Base-by-base conservation (phyloP, 2,329 filamentous ascomycete genomes). In the Aspergillus costaricaensis region DNA sequence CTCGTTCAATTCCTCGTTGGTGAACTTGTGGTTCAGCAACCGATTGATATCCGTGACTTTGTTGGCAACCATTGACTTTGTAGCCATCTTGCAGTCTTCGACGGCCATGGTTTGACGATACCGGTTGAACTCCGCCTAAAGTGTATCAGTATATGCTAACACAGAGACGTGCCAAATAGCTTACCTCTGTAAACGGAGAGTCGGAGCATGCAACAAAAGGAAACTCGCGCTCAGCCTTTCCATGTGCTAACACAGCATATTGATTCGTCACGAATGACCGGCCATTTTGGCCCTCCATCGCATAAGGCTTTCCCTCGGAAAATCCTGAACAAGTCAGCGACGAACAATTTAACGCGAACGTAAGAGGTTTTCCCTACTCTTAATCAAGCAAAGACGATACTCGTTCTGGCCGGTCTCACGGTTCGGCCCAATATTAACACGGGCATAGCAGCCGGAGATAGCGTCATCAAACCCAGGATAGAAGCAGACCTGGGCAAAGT, bases 141-240 rank as follows among this genome's bases (percentile, higher is more conserved):
- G 39, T 1, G 9, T 9, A 30, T 32, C 9, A 50, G 25, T 23
- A 41, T 1, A 30, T 12, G n/a, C 9, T 41, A 12, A 8, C n/a
- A n/a, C 15, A 21, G 19, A 17, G 1, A 54, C 14, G 1, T 25
- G 25, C 3, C 15, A 6, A 10, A 14, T 7, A 14, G 74, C 82
- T 65, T 80, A 91, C 90, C 76, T 95, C 92, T n/a, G 90, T 91
- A 71, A 98, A 91, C 44, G 84, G 82, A 53, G 88, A 87, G 74
- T 96, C 93, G 0, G 95, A 98, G 72, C 94, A 93, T 64, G 89
- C 89, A 63, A 95, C 89, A 76, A 98, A 97, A 4, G 93, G 92
- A 79, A 92, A 97, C 38, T 93, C 88, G 73, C 89, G 90, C 71
- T 92, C 85, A 0, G 90, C 84, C 69, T 93, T 92, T 49, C 95